Conservation (phyloP, 192 early-diverging fungal genomes). For the Gaertneriomyces sp. region DNA sequence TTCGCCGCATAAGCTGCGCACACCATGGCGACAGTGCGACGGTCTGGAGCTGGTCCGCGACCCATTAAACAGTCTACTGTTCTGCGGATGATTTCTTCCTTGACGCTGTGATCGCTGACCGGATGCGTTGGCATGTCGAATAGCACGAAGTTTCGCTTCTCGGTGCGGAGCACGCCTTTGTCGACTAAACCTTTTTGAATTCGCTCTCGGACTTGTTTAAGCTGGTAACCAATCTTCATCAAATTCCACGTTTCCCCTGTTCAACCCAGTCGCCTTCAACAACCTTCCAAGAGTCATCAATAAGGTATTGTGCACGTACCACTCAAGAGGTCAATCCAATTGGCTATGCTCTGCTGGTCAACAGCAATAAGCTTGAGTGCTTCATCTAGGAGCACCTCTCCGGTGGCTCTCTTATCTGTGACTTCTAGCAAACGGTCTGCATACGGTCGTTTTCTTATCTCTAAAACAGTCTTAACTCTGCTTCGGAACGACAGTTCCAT, state of each 20-base stretch:
- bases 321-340: constrained; percentile 97
- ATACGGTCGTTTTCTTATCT: constrained; percentile 70
- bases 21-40: constrained; percentile 80
- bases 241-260: constrained; percentile 98
- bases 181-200: constrained; percentile 97
- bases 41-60: constrained; percentile 58
- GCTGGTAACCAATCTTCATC: constrained; percentile 92
- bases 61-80: constrained; percentile 75
- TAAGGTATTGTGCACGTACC: constrained; percentile 49
- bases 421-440: constrained; percentile 82
- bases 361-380: constrained; percentile 84
- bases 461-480: constrained; percentile 83
- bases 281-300: background rate
- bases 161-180: constrained; percentile 93
- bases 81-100: constrained; percentile 82
- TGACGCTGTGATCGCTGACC: constrained; percentile 79
- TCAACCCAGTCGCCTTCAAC: background rate
- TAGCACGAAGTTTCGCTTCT: constrained; percentile 91
- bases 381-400: constrained; percentile 95
- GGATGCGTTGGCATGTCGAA: constrained; percentile 99
- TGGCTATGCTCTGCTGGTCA: constrained; percentile 79
- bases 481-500: constrained; percentile 93
- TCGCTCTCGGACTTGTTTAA: constrained; percentile 96
- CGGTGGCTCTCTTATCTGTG: constrained; percentile 75
- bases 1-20: constrained; percentile 95